phyloP scores from a whole-genome alignment of 225 moss, liverwort and hornwort genomes.

The Physcomitrellopsis africana region DNA sequence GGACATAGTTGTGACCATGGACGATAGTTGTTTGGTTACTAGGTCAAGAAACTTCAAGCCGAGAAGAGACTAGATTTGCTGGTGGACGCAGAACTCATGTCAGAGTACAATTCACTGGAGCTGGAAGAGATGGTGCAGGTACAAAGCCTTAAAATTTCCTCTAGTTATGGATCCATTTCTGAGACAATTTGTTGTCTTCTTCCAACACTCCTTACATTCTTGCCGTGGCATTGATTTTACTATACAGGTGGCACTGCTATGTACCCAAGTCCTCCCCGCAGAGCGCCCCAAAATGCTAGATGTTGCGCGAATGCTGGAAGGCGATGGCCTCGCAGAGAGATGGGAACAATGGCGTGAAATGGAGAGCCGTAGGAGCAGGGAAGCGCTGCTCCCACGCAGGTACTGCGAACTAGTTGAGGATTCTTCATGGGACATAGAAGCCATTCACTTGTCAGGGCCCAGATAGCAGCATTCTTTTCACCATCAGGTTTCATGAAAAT shows the following conservation, averaged over 20 bases:
- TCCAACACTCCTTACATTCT: too few species aligned
- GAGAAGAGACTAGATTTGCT: conserved; percentile 30
- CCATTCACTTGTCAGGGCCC: conserved; percentile 72
- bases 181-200: too few species aligned
- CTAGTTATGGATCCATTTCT: too few species aligned
- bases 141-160: neutral
- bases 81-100: conserved; percentile 34
- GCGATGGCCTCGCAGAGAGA: conserved; percentile 41
- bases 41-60: conserved; percentile 39
- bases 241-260: conserved; percentile 31
- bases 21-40: neutral
- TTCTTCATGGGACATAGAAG: conserved; percentile 72
- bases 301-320: conserved; percentile 41
- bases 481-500: neutral
- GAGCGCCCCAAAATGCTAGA: conserved; percentile 39
- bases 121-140: conserved; percentile 41
- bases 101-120: conserved; percentile 26
- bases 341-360: conserved; percentile 45
- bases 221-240: too few species aligned
- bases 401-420: conserved; percentile 71
- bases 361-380: conserved; percentile 48
- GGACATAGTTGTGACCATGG: neutral
- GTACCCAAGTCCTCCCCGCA: conserved; percentile 31
- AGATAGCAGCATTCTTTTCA: conserved; percentile 33
- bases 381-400: conserved; percentile 63